These are phyloP conservation scores for Ceratocystis albifundus DNA, from an alignment of 2,329 filamentous ascomycete species.

Conservation along the genomic window DNA sequence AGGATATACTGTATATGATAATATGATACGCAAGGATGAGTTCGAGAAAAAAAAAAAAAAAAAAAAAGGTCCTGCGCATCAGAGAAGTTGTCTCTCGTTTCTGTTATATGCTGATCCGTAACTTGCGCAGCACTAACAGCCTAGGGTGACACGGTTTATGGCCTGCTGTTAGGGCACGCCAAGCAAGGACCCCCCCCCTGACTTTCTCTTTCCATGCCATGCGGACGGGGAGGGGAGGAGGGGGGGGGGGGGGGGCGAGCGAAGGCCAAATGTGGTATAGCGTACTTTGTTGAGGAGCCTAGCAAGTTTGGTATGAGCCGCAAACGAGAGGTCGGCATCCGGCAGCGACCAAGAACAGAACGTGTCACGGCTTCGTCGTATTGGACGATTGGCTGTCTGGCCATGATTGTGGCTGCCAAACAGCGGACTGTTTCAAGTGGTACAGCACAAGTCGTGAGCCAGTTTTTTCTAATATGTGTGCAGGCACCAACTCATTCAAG, in stretches of 20 bases:
- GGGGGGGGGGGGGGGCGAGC: no score
- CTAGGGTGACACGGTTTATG: background rate
- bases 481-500: no score
- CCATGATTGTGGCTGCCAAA: background rate
- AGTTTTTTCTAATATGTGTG: background rate
- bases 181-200: background rate
- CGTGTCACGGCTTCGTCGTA: background rate
- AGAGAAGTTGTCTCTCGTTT: slow-evolving; percentile 8
- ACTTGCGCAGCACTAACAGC: slow-evolving; percentile 11
- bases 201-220: background rate
- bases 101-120: background rate
- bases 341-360: background rate
- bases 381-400: background rate
- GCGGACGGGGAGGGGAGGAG: no score
- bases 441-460: background rate
- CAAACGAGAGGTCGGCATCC: background rate
- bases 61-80: background rate
- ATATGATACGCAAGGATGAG: background rate
- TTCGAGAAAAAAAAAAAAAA: background rate
- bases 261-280: background rate
- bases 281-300: background rate
- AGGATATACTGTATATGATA: background rate
- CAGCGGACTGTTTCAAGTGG: background rate
- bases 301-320: background rate
- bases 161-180: background rate